Percentiles rank a stretch among this genome's conserved stretches.
phyloP scores from a whole-genome alignment of 352 stramenopile species.

The Phytophthora megakarya region DNA sequence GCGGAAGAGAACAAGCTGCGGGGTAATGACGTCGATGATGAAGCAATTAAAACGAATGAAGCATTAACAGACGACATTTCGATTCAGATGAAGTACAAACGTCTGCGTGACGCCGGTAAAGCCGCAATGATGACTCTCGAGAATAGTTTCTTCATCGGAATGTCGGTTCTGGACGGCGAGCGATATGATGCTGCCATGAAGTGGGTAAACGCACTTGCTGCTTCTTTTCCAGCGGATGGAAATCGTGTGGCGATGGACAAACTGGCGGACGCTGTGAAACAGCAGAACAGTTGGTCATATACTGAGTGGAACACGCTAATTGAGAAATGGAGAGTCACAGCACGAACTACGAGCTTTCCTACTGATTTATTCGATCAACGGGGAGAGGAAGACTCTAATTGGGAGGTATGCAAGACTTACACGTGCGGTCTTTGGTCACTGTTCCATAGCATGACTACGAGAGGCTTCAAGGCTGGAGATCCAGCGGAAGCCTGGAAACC shows the following conservation, averaged over 20 bases:
- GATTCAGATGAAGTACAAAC: constrained; percentile 59
- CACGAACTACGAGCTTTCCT: constrained; percentile 51
- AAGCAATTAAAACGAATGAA: constrained; percentile 26
- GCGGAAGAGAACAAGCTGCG: constrained; percentile 44
- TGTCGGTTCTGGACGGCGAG: constrained; percentile 50
- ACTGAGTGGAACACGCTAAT: constrained; percentile 54
- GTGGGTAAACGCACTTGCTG: constrained; percentile 55
- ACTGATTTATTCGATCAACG: constrained; percentile 51
- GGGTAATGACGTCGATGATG: constrained; percentile 44
- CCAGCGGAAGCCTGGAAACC: constrained; percentile 39
- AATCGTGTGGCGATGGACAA: constrained; percentile 56
- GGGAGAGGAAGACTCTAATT: constrained; percentile 40
- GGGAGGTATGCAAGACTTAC: constrained; percentile 64
- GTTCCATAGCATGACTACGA: constrained; percentile 71
- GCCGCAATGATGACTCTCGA: constrained; percentile 63
- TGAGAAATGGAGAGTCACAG: constrained; percentile 48
- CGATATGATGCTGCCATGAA: constrained; percentile 56
- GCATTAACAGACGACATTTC: constrained; percentile 26
- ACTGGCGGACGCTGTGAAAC: constrained; percentile 39
- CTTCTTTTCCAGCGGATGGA: constrained; percentile 59
- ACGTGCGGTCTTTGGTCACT: constrained; percentile 79
- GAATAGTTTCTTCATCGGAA: constrained; percentile 67
- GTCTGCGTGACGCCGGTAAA: constrained; percentile 59
- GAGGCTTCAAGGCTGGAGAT: not conserved
- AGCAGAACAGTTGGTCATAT: constrained; percentile 44